phyloP scores from a whole-genome alignment of 495 filamentous ascomycete genomes.

The Penicillium antarcticum region DNA sequence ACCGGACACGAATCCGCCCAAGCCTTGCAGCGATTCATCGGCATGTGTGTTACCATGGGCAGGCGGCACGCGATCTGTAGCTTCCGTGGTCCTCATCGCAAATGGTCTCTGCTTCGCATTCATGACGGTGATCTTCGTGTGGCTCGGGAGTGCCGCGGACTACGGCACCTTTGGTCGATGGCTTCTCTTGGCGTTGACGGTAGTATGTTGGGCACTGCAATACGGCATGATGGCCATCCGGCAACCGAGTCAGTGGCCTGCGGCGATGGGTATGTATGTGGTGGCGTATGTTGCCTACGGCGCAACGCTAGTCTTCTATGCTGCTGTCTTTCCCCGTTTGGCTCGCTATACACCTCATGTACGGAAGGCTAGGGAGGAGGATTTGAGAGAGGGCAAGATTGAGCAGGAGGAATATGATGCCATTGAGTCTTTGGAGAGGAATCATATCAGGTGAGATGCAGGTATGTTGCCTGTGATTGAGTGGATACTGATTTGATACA shows the following conservation, averaged over 20 bases:
- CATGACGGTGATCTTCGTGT: slow-evolving; percentile 49
- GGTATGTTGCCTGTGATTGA: no score
- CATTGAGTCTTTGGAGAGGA: slow-evolving; percentile 46
- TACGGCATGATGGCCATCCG: slow-evolving; percentile 45
- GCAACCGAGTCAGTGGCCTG: slow-evolving; percentile 44
- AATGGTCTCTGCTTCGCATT: slow-evolving; percentile 50
- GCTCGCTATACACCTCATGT: slow-evolving; percentile 48
- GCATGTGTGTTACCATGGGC: slow-evolving; percentile 48
- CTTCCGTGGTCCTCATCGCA: slow-evolving; percentile 46
- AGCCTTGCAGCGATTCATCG: slow-evolving; percentile 39
- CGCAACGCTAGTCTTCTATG: slow-evolving; percentile 47
- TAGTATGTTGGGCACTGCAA: slow-evolving; percentile 47
- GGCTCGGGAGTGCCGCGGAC: slow-evolving; percentile 47
- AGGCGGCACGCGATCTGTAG: slow-evolving; percentile 39
- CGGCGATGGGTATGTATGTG: slow-evolving; percentile 47
- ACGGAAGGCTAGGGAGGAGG: slow-evolving; percentile 43
- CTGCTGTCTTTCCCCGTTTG: slow-evolving; percentile 46
- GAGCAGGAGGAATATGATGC: slow-evolving; percentile 40
- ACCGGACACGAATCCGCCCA: slow-evolving; percentile 36
- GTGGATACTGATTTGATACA: not conserved
- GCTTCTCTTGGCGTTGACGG: slow-evolving; percentile 43
- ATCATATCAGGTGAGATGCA: slow-evolving; percentile 39
- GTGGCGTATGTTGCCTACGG: slow-evolving; percentile 47
- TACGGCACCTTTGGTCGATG: slow-evolving; percentile 50
- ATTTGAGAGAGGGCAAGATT: slow-evolving; percentile 41